Conservation (phyloP, 2,329 filamentous ascomycete species). For the Cryoendolithus antarcticus region DNA sequence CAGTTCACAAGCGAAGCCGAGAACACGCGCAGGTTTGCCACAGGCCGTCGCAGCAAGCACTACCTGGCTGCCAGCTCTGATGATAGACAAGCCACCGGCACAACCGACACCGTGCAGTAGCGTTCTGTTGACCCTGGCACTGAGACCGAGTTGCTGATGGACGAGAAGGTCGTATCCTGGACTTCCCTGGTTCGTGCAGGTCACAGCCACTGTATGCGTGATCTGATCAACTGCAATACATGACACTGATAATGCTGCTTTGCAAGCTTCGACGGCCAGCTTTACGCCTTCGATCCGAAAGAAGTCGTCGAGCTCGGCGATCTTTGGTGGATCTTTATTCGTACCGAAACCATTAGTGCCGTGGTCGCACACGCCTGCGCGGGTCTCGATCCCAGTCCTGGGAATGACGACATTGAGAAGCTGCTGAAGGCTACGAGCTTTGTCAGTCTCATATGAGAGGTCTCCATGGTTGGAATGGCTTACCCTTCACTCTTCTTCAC, state of each 20-base stretch:
- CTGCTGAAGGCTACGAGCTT: conserved; percentile 1
- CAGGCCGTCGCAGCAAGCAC: conserved; percentile 50
- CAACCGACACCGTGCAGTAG: conserved; percentile 28
- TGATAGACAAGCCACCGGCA: conserved; percentile 23
- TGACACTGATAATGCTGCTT: conserved; percentile 23
- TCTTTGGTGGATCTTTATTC: not conserved
- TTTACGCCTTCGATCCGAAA: conserved; percentile 22
- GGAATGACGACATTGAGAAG: conserved; percentile 2
- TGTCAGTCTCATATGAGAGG: not conserved
- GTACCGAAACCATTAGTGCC: not conserved
- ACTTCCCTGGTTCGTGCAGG: conserved; percentile 26
- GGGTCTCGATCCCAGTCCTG: conserved; percentile 3
- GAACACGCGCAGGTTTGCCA: conserved; percentile 46
- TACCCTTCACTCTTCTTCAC: not conserved
- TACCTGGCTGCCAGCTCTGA: conserved; percentile 46
- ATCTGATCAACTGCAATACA: conserved; percentile 14
- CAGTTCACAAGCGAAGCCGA: conserved; percentile 52
- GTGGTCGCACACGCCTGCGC: not conserved
- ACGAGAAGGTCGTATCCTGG: conserved; percentile 29
- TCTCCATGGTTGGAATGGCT: not conserved
- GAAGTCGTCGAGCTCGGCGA: conserved; percentile 14
- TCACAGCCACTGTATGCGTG: conserved; percentile 28
- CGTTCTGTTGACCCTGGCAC: conserved; percentile 20
- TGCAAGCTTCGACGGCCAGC: conserved; percentile 21
- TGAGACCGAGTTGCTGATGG: conserved; percentile 20